Base-by-base conservation (phyloP, 2,329 filamentous ascomycete genomes). In the Talaromyces amestolkiae region DNA sequence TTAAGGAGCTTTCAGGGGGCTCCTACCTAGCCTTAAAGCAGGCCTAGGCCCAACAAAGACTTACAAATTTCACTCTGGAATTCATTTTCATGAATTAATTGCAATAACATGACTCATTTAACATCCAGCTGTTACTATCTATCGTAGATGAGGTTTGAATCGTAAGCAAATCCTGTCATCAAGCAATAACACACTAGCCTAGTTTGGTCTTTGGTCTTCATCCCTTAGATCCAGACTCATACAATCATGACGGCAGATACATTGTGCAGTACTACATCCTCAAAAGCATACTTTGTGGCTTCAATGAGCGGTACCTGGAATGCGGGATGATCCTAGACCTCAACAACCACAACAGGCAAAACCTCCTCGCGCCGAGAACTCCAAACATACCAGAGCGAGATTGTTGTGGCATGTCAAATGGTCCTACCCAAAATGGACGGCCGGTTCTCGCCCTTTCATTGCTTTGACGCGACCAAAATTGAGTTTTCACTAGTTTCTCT, bases 321-420 rank as follows among this genome's bases (percentile, higher is more conserved):
- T 59, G 56, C 37, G 56, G 37, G 56, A 27, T 43, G 15, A 11
- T 31, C 19, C 33, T 58, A 59, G 19, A 27, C 31, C 11, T 19
- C 15, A 45, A n/a, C 8, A 43, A 31, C 37, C 35, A 58, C 33
- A 58, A 58, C 35, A 13, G 27, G 3, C 19, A 31, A 39, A 11
- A 37, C 41, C 39, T 6, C 15, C 15, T 43, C 47, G 47, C 35
- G 47, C 47, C 47, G 47, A 54, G 60, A 22, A 54, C 54, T 41
- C 9, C 54, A 51, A 59, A 35, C 62, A 64, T 64, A 43, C 62
- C 62, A 53, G 41, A n/a, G 15, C 24, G n/a, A 31, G 33, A 49
- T 33, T 60, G 43, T 59, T 64, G 37, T 63, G 61, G 51, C 51
- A 58, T 58, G 61, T 22, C 27, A 35, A 31, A 43, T 31, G 37